Conservation (phyloP, 306 rosid species). For the Inga leiocalycina region DNA sequence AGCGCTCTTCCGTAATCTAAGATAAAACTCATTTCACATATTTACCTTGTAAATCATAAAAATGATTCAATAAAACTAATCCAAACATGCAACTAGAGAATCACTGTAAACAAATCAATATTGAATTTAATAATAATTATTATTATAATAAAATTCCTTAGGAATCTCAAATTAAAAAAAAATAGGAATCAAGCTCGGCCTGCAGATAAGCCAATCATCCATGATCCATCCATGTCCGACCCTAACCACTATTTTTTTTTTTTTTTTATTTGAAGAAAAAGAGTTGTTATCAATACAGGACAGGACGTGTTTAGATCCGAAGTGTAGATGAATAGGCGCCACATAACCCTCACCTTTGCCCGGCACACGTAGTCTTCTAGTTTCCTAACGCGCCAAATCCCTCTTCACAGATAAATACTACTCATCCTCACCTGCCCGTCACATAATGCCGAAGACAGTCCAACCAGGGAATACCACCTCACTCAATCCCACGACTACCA, state of each 20-base stretch:
- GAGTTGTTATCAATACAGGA: neutral
- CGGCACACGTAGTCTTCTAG: slow-evolving; percentile 14
- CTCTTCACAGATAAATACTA: neutral
- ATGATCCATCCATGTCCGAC: neutral
- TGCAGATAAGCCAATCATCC: neutral
- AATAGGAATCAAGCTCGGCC: neutral
- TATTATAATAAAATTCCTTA: no score
- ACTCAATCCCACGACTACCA: no score
- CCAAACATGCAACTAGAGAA: no score
- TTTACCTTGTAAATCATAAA: no score
- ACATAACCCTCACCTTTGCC: slow-evolving; percentile 30
- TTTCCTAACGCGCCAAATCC: neutral
- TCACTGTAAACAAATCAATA: no score
- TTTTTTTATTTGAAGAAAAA: neutral
- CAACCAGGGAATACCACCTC: neutral
- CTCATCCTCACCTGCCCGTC: neutral
- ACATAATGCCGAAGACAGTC: neutral
- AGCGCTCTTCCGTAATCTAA: no score
- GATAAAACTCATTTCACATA: no score
- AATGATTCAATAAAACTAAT: no score
- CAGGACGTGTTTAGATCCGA: slow-evolving; percentile 24
- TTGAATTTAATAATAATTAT: no score
- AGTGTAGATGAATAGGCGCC: slow-evolving; percentile 30
- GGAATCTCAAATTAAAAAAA: neutral
- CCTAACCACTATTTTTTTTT: neutral